Conservation (phyloP, 495 filamentous ascomycete genomes). For the Lentithecium fluviatile region DNA sequence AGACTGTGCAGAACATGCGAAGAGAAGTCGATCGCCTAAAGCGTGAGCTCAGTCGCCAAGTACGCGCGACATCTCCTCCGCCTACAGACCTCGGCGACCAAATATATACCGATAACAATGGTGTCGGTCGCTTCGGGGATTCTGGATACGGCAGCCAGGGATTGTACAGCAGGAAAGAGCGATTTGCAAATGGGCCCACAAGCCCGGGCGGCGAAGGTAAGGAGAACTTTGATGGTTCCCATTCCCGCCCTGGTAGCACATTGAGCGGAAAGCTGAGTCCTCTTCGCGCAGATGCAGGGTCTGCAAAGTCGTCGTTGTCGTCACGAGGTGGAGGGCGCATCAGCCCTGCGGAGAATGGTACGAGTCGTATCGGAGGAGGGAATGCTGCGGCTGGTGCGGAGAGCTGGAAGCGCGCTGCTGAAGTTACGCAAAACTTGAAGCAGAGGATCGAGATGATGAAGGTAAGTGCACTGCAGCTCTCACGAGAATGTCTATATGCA, state of each 20-base stretch:
- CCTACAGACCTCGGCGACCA: slow-evolving; percentile 42
- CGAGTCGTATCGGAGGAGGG: slow-evolving; percentile 33
- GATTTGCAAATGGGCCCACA: slow-evolving; percentile 35
- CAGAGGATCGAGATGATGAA: slow-evolving; percentile 90
- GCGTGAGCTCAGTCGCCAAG: slow-evolving; percentile 61
- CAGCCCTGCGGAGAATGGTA: slow-evolving; percentile 36
- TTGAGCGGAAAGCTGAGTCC: slow-evolving; percentile 54
- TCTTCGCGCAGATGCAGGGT: slow-evolving; percentile 39
- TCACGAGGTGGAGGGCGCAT: slow-evolving; percentile 31
- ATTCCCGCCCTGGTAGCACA: slow-evolving; percentile 29
- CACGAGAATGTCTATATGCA: neutral
- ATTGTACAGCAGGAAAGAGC: slow-evolving; percentile 37
- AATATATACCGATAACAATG: slow-evolving; percentile 30
- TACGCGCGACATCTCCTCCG: slow-evolving; percentile 46
- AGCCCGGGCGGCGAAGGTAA: slow-evolving; percentile 42
- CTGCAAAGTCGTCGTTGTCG: slow-evolving; percentile 40
- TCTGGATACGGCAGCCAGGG: slow-evolving; percentile 46
- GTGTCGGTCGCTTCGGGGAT: slow-evolving; percentile 23
- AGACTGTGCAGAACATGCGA: slow-evolving; percentile 74
- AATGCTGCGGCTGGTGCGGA: slow-evolving; percentile 68
- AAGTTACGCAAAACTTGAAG: slow-evolving; percentile 96
- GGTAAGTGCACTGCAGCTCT: slow-evolving; percentile 46
- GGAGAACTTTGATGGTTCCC: slow-evolving; percentile 60
- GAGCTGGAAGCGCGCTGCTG: slow-evolving; percentile 97
- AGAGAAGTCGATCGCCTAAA: slow-evolving; percentile 92